phyloP scores from a whole-genome alignment of 257 asterid genomes.

The Solanum etuberosum region DNA sequence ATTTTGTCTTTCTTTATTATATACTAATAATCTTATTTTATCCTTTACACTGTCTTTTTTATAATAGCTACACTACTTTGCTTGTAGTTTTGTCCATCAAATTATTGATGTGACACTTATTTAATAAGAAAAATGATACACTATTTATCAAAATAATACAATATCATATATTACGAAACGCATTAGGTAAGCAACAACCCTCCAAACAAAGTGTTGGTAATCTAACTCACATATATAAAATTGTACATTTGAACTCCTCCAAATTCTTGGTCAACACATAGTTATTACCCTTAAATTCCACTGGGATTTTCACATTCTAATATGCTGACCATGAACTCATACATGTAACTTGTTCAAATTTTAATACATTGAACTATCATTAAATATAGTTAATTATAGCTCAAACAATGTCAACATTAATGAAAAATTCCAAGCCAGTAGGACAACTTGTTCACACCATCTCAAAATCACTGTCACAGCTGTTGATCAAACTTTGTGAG shows the following conservation, averaged over 20 bases:
- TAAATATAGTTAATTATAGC: background rate
- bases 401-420: background rate
- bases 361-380: background rate
- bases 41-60: background rate
- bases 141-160: background rate
- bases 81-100: background rate
- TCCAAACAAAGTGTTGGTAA: background rate
- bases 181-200: background rate
- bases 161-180: background rate
- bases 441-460: background rate
- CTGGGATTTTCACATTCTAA: background rate
- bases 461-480: background rate
- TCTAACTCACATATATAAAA: background rate
- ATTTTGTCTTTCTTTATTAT: too few species aligned
- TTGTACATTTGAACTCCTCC: background rate
- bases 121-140: rapidly evolving
- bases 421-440: background rate
- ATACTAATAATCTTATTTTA: background rate
- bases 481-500: background rate
- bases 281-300: background rate
- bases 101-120: background rate
- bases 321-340: background rate
- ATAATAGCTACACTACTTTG: background rate
- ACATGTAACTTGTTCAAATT: background rate
- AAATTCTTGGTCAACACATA: background rate